Conservation (phyloP, 2,329 filamentous ascomycete genomes). For the Xylariaceae sp. region DNA sequence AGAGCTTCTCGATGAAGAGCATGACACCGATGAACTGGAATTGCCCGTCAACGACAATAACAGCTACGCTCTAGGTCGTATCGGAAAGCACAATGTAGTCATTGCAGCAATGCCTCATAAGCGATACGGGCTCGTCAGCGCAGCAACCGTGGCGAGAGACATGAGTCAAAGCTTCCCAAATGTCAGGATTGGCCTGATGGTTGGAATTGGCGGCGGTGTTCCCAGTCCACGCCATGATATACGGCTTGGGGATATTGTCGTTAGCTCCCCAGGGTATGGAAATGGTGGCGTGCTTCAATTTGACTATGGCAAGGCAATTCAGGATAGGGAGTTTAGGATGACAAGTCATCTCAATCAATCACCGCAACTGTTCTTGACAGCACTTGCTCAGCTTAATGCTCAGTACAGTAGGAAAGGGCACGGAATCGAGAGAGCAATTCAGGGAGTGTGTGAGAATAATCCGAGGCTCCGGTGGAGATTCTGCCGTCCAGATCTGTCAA, state of each 20-base stretch:
- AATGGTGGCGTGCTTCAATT: slow-evolving; percentile 6
- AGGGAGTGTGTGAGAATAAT: slow-evolving; percentile 21
- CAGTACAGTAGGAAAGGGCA: slow-evolving; percentile 17
- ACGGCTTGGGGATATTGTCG: slow-evolving; percentile 8
- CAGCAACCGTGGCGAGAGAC: slow-evolving; percentile 26
- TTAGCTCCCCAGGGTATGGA: not conserved
- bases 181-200: slow-evolving; percentile 30
- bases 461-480: slow-evolving; percentile 26
- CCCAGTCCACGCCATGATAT: slow-evolving; percentile 24
- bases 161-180: slow-evolving; percentile 30
- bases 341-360: slow-evolving; percentile 4
- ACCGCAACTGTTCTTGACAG: not conserved
- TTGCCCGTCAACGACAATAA: not conserved
- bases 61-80: slow-evolving; percentile 12
- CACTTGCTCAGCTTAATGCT: slow-evolving; percentile 24
- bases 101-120: slow-evolving; percentile 26
- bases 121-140: slow-evolving; percentile 23
- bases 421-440: slow-evolving; percentile 28
- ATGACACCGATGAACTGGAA: not conserved
- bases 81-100: slow-evolving; percentile 21
- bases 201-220: slow-evolving; percentile 34
- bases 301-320: slow-evolving; percentile 6
- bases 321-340: not conserved
- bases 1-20: slow-evolving; percentile 1
- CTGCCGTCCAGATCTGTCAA: slow-evolving; percentile 19